Percentiles rank a stretch among this genome's conserved stretches.
phyloP scores from a whole-genome alignment of 768 basidiomycete species.

The Kwoniella botswanensis region DNA sequence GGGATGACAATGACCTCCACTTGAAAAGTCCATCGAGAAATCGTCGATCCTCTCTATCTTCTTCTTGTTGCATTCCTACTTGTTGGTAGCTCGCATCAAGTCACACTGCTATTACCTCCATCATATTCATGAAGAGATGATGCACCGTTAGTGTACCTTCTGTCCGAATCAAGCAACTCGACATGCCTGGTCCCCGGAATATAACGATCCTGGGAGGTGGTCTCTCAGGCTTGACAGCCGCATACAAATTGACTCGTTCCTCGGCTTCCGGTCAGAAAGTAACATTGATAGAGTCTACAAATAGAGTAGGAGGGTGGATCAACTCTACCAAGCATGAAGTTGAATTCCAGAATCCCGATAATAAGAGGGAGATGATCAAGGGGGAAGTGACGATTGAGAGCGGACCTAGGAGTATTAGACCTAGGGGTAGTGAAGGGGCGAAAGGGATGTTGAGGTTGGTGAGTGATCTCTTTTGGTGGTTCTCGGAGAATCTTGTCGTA shows the following conservation, averaged over 20 bases:
- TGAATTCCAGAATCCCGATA: constrained; percentile 23
- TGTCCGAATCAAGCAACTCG: no score
- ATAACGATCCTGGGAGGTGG: constrained; percentile 62
- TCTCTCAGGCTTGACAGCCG: constrained; percentile 64
- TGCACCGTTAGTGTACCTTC: neutral
- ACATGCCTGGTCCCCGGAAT: constrained; percentile 20
- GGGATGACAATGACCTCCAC: constrained; percentile 12
- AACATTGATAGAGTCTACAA: constrained; percentile 71
- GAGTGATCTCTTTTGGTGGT: constrained; percentile 50
- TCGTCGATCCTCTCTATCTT: neutral
- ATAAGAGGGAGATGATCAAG: constrained; percentile 49
- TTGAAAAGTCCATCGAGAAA: constrained; percentile 10
- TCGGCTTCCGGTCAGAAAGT: constrained; percentile 60
- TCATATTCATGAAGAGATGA: neutral
- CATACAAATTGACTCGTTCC: constrained; percentile 57
- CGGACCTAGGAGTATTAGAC: constrained; percentile 85
- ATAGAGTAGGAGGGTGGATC: constrained; percentile 85
- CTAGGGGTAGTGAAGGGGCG: constrained; percentile 65
- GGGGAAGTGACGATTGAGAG: constrained; percentile 71
- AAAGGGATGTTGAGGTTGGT: constrained; percentile 79
- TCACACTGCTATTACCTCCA: no score
- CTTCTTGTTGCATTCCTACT: neutral
- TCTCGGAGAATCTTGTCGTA: no score
- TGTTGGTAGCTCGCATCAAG: neutral
- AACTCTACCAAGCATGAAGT: constrained; percentile 60